These are phyloP conservation scores for Amanita muscaria DNA, from an alignment of 768 basidiomycete species.

Conservation along the genomic window DNA sequence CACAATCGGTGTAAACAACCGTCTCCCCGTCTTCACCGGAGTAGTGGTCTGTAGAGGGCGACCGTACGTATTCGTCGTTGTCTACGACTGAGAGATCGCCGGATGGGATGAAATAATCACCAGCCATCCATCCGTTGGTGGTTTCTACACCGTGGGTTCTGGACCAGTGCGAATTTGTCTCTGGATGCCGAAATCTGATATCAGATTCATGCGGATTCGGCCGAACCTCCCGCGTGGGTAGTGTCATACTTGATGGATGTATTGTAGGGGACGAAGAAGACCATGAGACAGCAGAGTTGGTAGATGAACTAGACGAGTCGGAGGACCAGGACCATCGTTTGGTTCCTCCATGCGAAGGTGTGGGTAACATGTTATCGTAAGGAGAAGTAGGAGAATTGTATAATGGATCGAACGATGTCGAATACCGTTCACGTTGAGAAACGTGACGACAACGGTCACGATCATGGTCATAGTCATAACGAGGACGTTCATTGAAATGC, in stretches of 20 bases:
- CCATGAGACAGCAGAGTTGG: neutral
- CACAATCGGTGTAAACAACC: neutral
- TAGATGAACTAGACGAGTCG: constrained; percentile 1
- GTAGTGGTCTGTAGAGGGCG: neutral
- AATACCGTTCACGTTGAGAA: neutral
- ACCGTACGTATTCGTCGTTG: neutral
- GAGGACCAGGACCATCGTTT: constrained; percentile 4
- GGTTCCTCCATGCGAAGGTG: neutral
- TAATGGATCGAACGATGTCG: neutral
- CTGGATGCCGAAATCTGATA: too few species aligned
- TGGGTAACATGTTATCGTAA: neutral
- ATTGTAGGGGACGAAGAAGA: neutral
- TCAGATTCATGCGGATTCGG: neutral
- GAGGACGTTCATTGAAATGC: too few species aligned
- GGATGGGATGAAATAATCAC: too few species aligned
- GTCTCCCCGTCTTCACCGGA: neutral
- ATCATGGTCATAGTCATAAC: too few species aligned
- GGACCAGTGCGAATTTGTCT: too few species aligned
- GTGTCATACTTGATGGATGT: neutral
- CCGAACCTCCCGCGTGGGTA: neutral
- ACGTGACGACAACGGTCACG: neutral
- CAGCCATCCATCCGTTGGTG: too few species aligned
- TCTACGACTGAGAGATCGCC: neutral
- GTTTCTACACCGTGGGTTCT: too few species aligned
- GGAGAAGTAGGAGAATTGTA: neutral